Evolutionary conservation across 768 basidiomycete species (phyloP).

Genomic region (Ramaria sp.): DNA sequence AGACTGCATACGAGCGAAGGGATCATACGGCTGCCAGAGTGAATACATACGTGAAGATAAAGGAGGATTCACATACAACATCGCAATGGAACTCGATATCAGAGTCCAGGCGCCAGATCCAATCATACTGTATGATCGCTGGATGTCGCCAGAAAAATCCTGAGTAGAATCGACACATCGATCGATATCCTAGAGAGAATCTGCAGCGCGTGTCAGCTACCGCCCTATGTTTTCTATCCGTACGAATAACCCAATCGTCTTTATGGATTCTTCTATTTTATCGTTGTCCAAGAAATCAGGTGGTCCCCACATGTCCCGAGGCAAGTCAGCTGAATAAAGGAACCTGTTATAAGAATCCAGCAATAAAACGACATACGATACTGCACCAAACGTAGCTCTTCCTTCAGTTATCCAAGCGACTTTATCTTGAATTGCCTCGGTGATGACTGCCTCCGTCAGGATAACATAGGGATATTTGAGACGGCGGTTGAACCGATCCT

Average conservation of each 20-base stretch:
- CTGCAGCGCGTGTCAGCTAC: background rate
- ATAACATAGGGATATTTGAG: slow-evolving; percentile 6
- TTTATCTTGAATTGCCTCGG: background rate
- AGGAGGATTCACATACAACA: background rate
- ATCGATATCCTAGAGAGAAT: slow-evolving; percentile 1
- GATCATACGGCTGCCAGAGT: slow-evolving; percentile 5
- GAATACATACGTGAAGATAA: background rate
- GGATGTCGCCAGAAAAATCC: slow-evolving; percentile 9
- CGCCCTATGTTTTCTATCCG: no score
- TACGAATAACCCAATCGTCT: background rate
- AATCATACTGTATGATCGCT: background rate
- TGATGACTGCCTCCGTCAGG: background rate
- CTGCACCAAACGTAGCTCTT: background rate
- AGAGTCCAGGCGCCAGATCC: slow-evolving; percentile 6
- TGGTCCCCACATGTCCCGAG: slow-evolving; percentile 1
- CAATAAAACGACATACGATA: background rate
- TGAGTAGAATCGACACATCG: slow-evolving; percentile 9
- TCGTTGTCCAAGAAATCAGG: background rate
- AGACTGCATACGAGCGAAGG: background rate
- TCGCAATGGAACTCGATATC: slow-evolving; percentile 7
- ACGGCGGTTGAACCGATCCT: slow-evolving; percentile 2
- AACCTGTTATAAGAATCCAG: background rate
- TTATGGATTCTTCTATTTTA: background rate
- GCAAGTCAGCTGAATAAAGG: background rate
- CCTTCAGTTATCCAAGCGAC: background rate